Percentiles rank a stretch among this genome's conserved stretches.
Evolutionary conservation across 1,284 basidiomycete species (phyloP).

Genomic region (Trichosporon asahii): DNA sequence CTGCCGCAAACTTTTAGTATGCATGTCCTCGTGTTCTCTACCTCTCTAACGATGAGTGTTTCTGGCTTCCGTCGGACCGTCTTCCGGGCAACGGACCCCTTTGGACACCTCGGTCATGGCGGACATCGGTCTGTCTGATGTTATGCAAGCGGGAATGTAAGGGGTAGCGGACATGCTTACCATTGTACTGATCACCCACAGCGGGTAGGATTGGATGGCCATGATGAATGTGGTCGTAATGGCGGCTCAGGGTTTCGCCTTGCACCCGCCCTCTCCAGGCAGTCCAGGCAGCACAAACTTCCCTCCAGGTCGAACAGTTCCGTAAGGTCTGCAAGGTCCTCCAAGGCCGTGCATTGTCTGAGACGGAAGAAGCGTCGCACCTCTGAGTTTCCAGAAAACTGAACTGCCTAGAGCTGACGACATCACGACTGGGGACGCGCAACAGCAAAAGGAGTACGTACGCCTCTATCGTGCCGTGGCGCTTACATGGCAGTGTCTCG

Average conservation of each 20-base stretch:
- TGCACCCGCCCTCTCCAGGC: not conserved
- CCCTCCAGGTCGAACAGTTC: not conserved
- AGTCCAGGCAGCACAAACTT: no score
- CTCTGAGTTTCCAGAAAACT: not conserved
- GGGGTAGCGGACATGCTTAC: not conserved
- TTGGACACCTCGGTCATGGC: not conserved
- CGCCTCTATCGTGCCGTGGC: not conserved
- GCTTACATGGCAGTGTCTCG: not conserved
- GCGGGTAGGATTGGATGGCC: not conserved
- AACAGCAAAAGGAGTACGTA: not conserved
- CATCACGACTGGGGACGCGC: not conserved
- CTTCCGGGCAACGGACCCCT: not conserved
- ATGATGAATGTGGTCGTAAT: not conserved
- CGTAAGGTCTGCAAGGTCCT: not conserved
- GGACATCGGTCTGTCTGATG: not conserved
- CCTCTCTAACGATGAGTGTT: not conserved
- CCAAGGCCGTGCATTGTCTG: not conserved
- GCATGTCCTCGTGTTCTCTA: not conserved
- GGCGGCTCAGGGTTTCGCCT: not conserved
- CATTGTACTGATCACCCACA: not conserved
- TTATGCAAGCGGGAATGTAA: not conserved
- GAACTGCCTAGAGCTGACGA: not conserved
- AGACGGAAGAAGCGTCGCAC: not conserved
- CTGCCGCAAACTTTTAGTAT: not conserved
- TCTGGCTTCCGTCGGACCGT: not conserved